These are phyloP conservation scores for Schoenoplectus tabernaemontani DNA, from an alignment of 202 grass and related monocot genomes.

Conservation along the genomic window DNA sequence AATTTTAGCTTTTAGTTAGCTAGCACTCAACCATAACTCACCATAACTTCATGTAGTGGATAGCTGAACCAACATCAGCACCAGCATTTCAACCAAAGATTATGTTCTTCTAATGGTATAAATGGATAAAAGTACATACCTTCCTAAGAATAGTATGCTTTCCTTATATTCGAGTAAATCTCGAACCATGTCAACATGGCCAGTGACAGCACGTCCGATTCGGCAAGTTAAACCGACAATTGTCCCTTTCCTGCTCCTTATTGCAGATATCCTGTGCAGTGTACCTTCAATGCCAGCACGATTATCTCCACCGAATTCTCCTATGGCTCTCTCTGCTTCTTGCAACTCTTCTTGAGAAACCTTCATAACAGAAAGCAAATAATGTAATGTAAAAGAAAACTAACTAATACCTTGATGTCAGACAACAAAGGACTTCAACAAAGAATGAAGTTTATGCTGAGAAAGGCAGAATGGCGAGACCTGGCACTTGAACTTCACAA, in stretches of 20 bases:
- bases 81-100: background rate
- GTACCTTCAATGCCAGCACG: conserved; percentile 91
- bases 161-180: conserved; percentile 89
- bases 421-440: background rate
- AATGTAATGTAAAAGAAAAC: conserved; percentile 16
- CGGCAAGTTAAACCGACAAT: conserved; percentile 91
- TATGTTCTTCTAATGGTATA: background rate
- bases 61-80: background rate
- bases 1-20: background rate
- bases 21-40: background rate
- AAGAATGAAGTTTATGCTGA: background rate
- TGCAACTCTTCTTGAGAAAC: conserved; percentile 86
- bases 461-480: background rate
- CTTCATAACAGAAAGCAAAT: conserved; percentile 32
- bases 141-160: conserved; percentile 92
- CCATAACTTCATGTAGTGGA: background rate
- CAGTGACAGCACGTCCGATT: conserved; percentile 78
- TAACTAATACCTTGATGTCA: background rate
- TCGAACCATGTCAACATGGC: conserved; percentile 88
- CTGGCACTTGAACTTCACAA: background rate
- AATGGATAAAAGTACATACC: conserved; percentile 23
- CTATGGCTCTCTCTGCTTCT: conserved; percentile 67
- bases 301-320: conserved; percentile 97
- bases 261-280: conserved; percentile 96
- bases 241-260: conserved; percentile 94